phyloP scores from a whole-genome alignment of 1,284 basidiomycete genomes.

The Coriolopsis trogii region DNA sequence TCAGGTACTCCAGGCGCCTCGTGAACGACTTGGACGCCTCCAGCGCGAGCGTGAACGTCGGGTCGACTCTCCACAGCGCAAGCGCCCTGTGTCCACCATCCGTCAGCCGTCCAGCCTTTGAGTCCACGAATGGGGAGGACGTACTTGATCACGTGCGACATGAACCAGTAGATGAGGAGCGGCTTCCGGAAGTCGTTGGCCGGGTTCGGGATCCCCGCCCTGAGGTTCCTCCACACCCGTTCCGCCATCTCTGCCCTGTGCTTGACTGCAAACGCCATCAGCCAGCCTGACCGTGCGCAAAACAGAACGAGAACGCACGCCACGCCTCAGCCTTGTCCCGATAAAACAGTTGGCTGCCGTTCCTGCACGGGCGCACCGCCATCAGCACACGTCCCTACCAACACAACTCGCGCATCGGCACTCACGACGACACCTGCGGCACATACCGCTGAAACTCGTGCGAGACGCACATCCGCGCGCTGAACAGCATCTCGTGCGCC shows the following conservation, averaged over 20 bases:
- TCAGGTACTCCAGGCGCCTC: constrained; percentile 63
- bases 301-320: too few species aligned
- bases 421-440: constrained; percentile 60
- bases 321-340: constrained; percentile 70
- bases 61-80: constrained; percentile 62
- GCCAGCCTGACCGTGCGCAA: too few species aligned
- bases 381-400: not conserved
- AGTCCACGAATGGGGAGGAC: constrained; percentile 9
- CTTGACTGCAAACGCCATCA: constrained; percentile 3
- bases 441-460: constrained; percentile 69
- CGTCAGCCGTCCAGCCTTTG: not conserved
- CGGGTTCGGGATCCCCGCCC: constrained; percentile 43
- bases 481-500: constrained; percentile 73
- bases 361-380: not conserved
- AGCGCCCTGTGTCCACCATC: constrained; percentile 48
- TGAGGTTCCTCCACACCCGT: not conserved
- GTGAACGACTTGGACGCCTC: constrained; percentile 65
- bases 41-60: constrained; percentile 59
- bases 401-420: too few species aligned
- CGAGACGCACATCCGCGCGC: constrained; percentile 70
- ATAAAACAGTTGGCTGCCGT: constrained; percentile 48
- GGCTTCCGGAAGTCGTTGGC: constrained; percentile 49
- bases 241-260: constrained; percentile 2
- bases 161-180: constrained; percentile 77
- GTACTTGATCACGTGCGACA: constrained; percentile 68